phyloP scores from a whole-genome alignment of 805 yeast genomes.

The Candida dajiaensis region DNA sequence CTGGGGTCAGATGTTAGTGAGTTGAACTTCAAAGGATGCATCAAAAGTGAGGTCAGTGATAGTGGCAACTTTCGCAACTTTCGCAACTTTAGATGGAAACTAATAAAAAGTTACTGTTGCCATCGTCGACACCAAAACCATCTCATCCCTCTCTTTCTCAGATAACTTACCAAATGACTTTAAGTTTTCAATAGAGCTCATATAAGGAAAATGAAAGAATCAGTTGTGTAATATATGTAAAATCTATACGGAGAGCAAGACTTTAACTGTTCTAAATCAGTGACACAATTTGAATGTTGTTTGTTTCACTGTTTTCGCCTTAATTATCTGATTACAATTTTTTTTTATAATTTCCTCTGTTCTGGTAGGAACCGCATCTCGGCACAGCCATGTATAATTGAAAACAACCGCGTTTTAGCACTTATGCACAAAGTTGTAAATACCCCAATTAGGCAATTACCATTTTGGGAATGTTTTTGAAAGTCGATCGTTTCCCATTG shows the following conservation, averaged over 20 bases:
- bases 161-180: constrained; percentile 57
- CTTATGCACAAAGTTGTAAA: background rate
- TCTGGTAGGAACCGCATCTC: background rate
- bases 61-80: background rate
- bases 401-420: background rate
- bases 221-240: background rate
- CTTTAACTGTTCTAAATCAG: background rate
- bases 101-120: background rate
- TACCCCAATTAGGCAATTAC: background rate
- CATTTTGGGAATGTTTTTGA: background rate
- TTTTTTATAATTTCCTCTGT: background rate
- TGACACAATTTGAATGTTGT: background rate
- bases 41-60: background rate
- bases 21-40: background rate
- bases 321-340: background rate
- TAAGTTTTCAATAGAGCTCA: constrained; percentile 90
- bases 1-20: constrained; percentile 28
- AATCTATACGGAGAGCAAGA: background rate
- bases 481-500: background rate
- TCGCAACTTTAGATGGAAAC: no score
- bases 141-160: background rate
- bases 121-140: background rate
- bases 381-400: background rate
- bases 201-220: constrained; percentile 24
- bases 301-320: background rate